A percentile compares a stretch with the other conserved stretches of the same genome.
phyloP scores from a whole-genome alignment of 805 yeast species.

The Yarrowia keelungensis region DNA sequence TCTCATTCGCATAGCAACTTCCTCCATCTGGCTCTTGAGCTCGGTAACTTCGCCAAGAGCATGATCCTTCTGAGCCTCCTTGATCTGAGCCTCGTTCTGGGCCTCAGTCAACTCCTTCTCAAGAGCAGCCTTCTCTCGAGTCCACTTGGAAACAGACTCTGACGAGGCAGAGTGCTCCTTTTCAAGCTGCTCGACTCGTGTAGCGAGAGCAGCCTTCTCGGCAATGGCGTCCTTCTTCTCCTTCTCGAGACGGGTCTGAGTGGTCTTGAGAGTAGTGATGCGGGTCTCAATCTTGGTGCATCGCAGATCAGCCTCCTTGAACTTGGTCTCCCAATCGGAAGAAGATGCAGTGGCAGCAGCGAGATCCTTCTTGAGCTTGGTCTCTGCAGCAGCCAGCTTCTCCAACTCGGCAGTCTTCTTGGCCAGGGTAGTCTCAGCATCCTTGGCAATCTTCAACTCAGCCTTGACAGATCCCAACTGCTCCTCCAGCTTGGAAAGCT shows the following conservation, averaged over 20 bases:
- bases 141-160: constrained; percentile 20
- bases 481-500: constrained; percentile 36
- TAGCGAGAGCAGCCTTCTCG: constrained; percentile 10
- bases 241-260: constrained; percentile 33
- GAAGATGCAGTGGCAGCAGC: constrained; percentile 50
- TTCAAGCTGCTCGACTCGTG: constrained; percentile 18
- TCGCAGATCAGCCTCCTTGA: constrained; percentile 50
- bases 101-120: constrained; percentile 29
- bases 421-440: constrained; percentile 26
- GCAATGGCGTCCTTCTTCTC: constrained; percentile 41
- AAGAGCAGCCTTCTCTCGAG: constrained; percentile 10
- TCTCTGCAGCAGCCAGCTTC: constrained; percentile 45
- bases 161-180: constrained; percentile 23
- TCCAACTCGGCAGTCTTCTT: constrained; percentile 41
- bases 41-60: constrained; percentile 23
- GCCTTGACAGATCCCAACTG: constrained; percentile 20
- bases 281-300: constrained; percentile 50
- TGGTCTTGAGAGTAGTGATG: constrained; percentile 37
- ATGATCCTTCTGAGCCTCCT: constrained; percentile 29
- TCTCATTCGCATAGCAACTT: constrained; percentile 60
- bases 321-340: constrained; percentile 47
- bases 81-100: constrained; percentile 23
- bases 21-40: constrained; percentile 48
- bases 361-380: constrained; percentile 49
- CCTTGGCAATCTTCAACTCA: constrained; percentile 37